A percentile compares a stretch with the other conserved stretches of the same genome.
These are phyloP conservation scores for Zychaea mexicana DNA, from an alignment of 371 early-diverging fungal species.

Conservation along the genomic window DNA sequence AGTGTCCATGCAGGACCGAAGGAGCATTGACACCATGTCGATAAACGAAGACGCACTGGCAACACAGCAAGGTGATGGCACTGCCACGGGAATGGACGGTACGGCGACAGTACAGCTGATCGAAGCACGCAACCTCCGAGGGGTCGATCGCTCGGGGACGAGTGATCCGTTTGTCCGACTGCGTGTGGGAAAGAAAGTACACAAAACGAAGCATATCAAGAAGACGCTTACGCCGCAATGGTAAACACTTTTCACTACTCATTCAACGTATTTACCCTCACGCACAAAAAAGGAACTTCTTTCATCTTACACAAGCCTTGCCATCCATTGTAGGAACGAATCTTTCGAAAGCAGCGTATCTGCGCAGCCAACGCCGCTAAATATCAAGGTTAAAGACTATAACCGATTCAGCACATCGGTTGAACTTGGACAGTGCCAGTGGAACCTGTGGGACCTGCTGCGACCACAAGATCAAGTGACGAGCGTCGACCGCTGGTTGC, in stretches of 20 bases:
- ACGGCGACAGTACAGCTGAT: constrained; percentile 49
- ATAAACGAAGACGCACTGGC: constrained; percentile 7
- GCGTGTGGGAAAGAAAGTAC: constrained; percentile 54
- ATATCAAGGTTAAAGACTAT: constrained; percentile 69
- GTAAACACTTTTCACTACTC: constrained; percentile 16
- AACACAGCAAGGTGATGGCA: constrained; percentile 10
- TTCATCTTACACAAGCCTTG: no score
- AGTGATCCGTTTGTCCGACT: constrained; percentile 67
- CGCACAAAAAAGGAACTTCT: no score
- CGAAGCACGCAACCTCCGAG: constrained; percentile 62
- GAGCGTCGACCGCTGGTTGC: constrained; percentile 38
- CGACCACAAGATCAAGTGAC: constrained; percentile 30
- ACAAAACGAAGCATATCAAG: constrained; percentile 79
- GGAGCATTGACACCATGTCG: constrained; percentile 25
- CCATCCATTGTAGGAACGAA: constrained; percentile 53
- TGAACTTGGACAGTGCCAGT: constrained; percentile 59
- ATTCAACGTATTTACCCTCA: background rate
- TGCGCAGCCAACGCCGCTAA: constrained; percentile 47
- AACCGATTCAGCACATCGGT: constrained; percentile 66
- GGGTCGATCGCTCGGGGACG: constrained; percentile 56
- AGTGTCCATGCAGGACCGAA: background rate
- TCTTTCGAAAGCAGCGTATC: constrained; percentile 27
- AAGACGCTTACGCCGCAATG: constrained; percentile 80
- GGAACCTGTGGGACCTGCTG: constrained; percentile 61
- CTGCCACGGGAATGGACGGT: constrained; percentile 37